phyloP scores from a whole-genome alignment of 345 rosid species.

The Aegle marmelos region DNA sequence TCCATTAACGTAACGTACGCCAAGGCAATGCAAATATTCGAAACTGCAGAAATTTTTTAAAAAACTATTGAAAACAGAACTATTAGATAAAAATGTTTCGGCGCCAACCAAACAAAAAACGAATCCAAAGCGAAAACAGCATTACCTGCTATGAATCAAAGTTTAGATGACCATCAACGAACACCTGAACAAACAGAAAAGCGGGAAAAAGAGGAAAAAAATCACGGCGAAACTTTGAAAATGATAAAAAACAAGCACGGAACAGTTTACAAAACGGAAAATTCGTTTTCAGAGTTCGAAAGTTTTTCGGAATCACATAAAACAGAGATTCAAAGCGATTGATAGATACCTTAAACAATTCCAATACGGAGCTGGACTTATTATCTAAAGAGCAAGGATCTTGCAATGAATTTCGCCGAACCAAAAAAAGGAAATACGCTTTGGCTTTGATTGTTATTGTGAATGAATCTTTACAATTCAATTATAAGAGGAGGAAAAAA shows the following conservation, averaged over 20 bases:
- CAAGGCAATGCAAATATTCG: neutral
- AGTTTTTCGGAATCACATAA: neutral
- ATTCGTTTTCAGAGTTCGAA: neutral
- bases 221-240: neutral
- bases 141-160: constrained; percentile 21
- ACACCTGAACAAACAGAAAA: constrained; percentile 20
- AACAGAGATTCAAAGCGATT: neutral
- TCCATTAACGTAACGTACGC: neutral
- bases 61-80: no score
- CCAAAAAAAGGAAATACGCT: neutral
- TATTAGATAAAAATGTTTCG: neutral
- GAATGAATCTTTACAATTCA: neutral
- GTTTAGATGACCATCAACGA: constrained; percentile 73
- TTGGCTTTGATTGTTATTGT: neutral
- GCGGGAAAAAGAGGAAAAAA: neutral
- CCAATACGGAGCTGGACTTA: neutral
- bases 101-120: constrained; percentile 25
- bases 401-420: neutral
- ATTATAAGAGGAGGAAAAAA: neutral
- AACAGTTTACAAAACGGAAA: neutral
- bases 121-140: neutral
- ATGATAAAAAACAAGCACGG: neutral
- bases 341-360: neutral
- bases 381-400: neutral
- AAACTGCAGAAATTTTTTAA: neutral